phyloP scores from a whole-genome alignment of 1,284 basidiomycete species.

The Thelephora terrestris region DNA sequence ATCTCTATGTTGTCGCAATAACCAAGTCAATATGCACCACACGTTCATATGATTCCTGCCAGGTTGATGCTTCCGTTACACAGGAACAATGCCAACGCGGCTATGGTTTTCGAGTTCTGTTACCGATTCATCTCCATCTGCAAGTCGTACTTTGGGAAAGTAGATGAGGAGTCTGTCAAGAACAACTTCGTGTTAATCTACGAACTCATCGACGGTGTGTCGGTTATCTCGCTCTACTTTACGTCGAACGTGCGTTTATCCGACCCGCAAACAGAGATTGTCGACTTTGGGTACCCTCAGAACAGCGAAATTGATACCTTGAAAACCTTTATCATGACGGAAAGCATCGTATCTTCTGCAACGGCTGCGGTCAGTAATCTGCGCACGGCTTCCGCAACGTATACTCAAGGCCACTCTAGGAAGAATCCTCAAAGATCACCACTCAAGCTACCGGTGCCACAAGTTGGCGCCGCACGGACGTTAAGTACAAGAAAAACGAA shows the following conservation, averaged over 20 bases:
- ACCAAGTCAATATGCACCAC: constrained; percentile 64
- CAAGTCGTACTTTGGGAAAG: constrained; percentile 93
- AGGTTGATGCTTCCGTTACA: background rate
- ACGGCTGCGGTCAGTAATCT: constrained; percentile 58
- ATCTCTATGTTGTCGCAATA: constrained; percentile 89
- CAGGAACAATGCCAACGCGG: constrained; percentile 94
- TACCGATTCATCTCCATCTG: constrained; percentile 94
- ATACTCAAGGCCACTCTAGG: constrained; percentile 36
- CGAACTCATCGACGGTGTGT: constrained; percentile 83
- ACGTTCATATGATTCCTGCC: too few species aligned
- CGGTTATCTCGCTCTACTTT: background rate
- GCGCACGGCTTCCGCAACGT: constrained; percentile 4
- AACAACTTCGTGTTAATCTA: constrained; percentile 98
- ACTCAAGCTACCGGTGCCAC: constrained; percentile 92
- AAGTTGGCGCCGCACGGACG: constrained; percentile 88
- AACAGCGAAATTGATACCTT: constrained; percentile 97
- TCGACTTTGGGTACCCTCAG: constrained; percentile 99
- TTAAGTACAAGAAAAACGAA: constrained; percentile 98
- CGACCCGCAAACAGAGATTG: constrained; percentile 60
- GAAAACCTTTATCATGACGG: constrained; percentile 97
- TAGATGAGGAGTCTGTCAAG: constrained; percentile 97
- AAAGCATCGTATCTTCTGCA: constrained; percentile 83
- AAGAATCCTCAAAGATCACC: constrained; percentile 95
- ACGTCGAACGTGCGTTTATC: background rate
- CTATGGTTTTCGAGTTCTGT: constrained; percentile 95